Evolutionary conservation across 169 alveolate species (phyloP).

Genomic region (Plasmodium cynomolgi): DNA sequence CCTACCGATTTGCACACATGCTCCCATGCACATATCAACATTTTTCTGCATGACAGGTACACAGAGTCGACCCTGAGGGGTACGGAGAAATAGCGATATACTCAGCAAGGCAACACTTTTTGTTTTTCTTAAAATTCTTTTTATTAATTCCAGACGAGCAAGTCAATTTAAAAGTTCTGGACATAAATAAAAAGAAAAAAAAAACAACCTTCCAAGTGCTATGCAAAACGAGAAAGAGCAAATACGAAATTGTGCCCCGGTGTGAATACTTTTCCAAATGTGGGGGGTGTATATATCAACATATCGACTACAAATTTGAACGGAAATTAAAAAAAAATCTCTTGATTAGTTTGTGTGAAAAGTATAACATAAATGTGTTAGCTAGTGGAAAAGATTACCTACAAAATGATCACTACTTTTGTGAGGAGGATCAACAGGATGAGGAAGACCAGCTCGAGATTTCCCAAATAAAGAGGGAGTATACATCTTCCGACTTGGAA

Average conservation of each 20-base stretch:
- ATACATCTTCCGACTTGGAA: conserved; percentile 1
- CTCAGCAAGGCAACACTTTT: conserved; percentile 29
- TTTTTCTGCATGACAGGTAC: conserved; percentile 22
- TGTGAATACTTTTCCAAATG: conserved; percentile 70
- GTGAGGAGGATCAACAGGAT: not conserved
- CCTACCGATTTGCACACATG: not conserved
- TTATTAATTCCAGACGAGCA: conserved; percentile 69
- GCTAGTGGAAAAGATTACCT: conserved; percentile 38
- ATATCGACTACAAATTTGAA: conserved; percentile 63
- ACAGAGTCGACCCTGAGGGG: conserved; percentile 44
- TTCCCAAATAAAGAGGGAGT: conserved; percentile 46
- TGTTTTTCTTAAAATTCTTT: conserved; percentile 58
- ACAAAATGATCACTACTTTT: conserved; percentile 36
- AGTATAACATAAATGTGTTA: conserved; percentile 40
- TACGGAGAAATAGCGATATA: conserved; percentile 69
- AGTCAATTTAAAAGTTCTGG: conserved; percentile 65
- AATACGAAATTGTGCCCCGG: conserved; percentile 51
- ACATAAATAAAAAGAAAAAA: conserved; percentile 59
- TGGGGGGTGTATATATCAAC: conserved; percentile 72
- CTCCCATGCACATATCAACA: not conserved
- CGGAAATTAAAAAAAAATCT: conserved; percentile 29
- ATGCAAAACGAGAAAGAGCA: conserved; percentile 69
- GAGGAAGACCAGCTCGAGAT: conserved; percentile 33
- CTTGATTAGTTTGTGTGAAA: conserved; percentile 42
- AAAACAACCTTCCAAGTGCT: conserved; percentile 51